Conservation (phyloP, 345 rosid genomes). For the Rhodamnia rubescens region DNA sequence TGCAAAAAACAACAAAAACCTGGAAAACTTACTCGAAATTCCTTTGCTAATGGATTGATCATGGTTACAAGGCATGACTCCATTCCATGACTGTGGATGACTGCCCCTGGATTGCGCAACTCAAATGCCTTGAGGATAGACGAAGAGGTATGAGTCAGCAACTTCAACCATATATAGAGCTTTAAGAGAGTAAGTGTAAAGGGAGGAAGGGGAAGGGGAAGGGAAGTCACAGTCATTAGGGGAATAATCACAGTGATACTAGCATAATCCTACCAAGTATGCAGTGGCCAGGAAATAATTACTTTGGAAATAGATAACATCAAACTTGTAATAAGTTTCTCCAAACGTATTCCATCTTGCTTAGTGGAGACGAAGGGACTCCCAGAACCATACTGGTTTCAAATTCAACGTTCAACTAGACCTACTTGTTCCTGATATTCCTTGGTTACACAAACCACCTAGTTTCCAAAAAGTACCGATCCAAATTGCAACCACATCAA, state of each 20-base stretch:
- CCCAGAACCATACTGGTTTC: not conserved
- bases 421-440: not conserved
- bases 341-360: not conserved
- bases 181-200: not conserved
- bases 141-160: not conserved
- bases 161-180: not conserved
- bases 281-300: not conserved
- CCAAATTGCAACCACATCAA: not conserved
- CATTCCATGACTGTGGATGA: conserved; percentile 96
- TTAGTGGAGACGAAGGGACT: not conserved
- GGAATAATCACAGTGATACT: not conserved
- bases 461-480: not conserved
- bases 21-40: conserved; percentile 61
- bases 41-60: conserved; percentile 76
- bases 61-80: conserved; percentile 95
- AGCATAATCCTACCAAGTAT: not conserved
- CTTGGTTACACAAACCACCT: not conserved
- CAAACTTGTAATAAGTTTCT: not conserved
- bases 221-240: not conserved
- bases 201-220: not conserved
- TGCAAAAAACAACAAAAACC: not conserved
- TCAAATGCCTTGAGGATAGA: conserved; percentile 52
- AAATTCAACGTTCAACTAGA: not conserved
- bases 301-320: not conserved
- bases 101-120: conserved; percentile 92